These are phyloP conservation scores for Penicillium macrosclerotiorum DNA, from an alignment of 495 filamentous ascomycete species.

Conservation along the genomic window DNA sequence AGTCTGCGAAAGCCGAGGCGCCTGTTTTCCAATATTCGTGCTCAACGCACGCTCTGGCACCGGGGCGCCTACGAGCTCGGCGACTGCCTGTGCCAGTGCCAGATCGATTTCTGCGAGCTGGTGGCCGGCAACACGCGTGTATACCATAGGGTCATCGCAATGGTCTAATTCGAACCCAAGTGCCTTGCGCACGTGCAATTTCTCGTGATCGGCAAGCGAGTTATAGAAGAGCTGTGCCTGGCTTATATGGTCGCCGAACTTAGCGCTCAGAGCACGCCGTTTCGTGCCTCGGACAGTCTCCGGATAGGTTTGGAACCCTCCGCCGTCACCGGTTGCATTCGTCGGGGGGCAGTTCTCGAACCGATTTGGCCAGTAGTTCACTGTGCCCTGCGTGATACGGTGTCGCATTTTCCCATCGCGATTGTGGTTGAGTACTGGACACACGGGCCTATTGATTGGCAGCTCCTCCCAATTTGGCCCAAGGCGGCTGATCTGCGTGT, in stretches of 20 bases:
- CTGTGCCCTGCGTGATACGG: conserved; percentile 61
- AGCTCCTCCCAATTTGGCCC: conserved; percentile 85
- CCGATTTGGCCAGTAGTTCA: conserved; percentile 91
- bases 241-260: conserved; percentile 78
- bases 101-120: conserved; percentile 73
- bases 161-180: conserved; percentile 85
- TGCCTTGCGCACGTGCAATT: conserved; percentile 65
- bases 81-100: conserved; percentile 66
- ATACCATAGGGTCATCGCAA: conserved; percentile 83
- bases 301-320: conserved; percentile 69
- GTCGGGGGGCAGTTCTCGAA: conserved; percentile 64
- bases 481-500: conserved; percentile 80
- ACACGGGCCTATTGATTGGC: conserved; percentile 76
- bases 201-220: conserved; percentile 68
- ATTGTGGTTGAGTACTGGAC: conserved; percentile 56
- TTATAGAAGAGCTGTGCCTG: conserved; percentile 72
- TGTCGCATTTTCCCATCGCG: conserved; percentile 39
- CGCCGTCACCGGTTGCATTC: conserved; percentile 53
- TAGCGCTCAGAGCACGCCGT: conserved; percentile 62
- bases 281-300: conserved; percentile 68
- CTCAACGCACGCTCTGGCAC: too few species aligned
- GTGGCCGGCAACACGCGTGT: conserved; percentile 66
- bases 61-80: conserved; percentile 66
- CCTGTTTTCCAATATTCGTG: too few species aligned
- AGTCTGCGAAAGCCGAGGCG: conserved; percentile 63